phyloP scores from a whole-genome alignment of 208 protist genomes.

The Entamoeba dispar region DNA sequence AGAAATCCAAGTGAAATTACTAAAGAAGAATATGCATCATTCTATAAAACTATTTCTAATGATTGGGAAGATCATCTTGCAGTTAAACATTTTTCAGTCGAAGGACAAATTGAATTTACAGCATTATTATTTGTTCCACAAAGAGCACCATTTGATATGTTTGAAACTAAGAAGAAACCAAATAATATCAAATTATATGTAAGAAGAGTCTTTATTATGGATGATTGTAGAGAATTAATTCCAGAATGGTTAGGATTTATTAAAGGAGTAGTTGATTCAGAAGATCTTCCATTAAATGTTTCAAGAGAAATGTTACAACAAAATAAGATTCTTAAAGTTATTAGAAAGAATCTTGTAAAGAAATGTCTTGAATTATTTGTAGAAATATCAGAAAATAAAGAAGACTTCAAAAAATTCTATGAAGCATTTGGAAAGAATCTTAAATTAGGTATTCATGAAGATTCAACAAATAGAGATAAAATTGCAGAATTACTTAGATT shows the following conservation, averaged over 20 bases:
- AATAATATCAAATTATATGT: conserved; percentile 82
- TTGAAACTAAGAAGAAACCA: conserved; percentile 66
- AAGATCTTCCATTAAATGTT: conserved; percentile 97
- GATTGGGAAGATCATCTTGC: conserved; percentile 74
- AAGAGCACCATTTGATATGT: conserved; percentile 57
- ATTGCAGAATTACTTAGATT: conserved; percentile 85
- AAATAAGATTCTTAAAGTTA: conserved; percentile 88
- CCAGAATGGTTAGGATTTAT: conserved; percentile 87
- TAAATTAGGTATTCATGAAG: conserved; percentile 84
- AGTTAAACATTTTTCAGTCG: conserved; percentile 83
- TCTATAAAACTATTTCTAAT: conserved; percentile 85
- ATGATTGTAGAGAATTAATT: conserved; percentile 83
- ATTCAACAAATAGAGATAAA: conserved; percentile 63
- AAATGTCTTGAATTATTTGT: conserved; percentile 77
- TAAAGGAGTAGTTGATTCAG: conserved; percentile 87
- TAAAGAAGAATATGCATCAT: conserved; percentile 85
- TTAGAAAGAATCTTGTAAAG: conserved; percentile 92
- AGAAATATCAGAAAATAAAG: conserved; percentile 62
- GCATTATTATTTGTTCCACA: conserved; percentile 83
- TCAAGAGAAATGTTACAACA: conserved; percentile 93
- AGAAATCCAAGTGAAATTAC: conserved; percentile 71
- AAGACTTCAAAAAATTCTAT: conserved; percentile 73
- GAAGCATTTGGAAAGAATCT: conserved; percentile 78
- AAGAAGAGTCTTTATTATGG: conserved; percentile 72
- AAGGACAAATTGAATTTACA: conserved; percentile 83